phyloP scores from a whole-genome alignment of 805 yeast genomes.

The Sugiyamaella mastotermitis region DNA sequence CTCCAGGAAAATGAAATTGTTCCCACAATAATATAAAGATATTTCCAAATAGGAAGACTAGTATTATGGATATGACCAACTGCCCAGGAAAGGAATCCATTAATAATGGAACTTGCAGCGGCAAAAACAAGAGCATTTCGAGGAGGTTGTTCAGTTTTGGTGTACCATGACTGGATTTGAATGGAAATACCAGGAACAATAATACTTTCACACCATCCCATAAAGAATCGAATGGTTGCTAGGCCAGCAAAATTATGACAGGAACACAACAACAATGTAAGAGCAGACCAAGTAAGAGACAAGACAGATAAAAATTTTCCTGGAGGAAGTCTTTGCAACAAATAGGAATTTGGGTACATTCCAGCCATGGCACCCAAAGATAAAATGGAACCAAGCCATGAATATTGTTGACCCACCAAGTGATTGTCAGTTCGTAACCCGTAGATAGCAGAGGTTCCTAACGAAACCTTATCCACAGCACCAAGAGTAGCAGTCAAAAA shows the following conservation, averaged over 20 bases:
- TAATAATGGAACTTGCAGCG: too few species aligned
- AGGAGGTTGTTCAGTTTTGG: too few species aligned
- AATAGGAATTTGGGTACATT: constrained; percentile 27
- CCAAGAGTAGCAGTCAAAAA: too few species aligned
- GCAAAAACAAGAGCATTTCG: too few species aligned
- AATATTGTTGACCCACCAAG: constrained; percentile 26
- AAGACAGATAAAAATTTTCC: constrained; percentile 27
- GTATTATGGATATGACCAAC: too few species aligned
- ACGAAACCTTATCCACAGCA: too few species aligned
- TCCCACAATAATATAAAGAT: constrained; percentile 57
- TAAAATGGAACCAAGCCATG: constrained; percentile 39
- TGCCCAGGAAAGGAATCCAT: too few species aligned
- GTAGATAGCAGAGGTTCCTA: too few species aligned
- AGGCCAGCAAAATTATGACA: constrained; percentile 40
- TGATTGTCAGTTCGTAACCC: constrained; percentile 39
- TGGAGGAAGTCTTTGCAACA: constrained; percentile 30
- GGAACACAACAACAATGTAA: background rate
- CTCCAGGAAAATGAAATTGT: constrained; percentile 26
- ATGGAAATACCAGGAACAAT: too few species aligned
- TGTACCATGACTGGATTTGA: too few species aligned
- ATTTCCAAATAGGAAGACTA: constrained; percentile 57
- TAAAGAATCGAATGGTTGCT: constrained; percentile 40
- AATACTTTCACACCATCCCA: too few species aligned
- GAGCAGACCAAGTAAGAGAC: constrained; percentile 17
- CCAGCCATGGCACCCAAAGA: constrained; percentile 26